These are phyloP conservation scores for Syzygium syzygioides DNA, from an alignment of 441 rosid species.

Conservation along the genomic window DNA sequence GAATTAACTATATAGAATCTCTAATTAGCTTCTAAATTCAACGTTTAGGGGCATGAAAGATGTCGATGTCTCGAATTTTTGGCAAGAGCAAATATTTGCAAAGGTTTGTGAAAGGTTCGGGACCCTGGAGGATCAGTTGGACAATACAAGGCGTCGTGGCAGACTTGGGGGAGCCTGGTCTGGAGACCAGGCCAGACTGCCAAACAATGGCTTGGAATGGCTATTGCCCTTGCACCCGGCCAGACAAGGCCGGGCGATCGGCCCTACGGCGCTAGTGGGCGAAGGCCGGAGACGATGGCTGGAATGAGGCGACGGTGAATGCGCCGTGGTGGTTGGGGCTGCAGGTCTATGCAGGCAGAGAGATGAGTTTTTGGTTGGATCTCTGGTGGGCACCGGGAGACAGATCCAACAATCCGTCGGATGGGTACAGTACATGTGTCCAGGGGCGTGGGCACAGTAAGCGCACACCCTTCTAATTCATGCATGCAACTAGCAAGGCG, in stretches of 20 bases:
- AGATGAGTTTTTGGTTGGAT: neutral
- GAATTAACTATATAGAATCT: no score
- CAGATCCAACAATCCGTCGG: no score
- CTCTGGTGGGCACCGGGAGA: neutral
- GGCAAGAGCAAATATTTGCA: neutral
- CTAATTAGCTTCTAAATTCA: no score
- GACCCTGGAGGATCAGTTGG: neutral
- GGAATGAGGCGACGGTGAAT: neutral
- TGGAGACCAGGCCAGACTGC: no score
- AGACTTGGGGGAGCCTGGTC: neutral
- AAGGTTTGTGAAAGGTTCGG: neutral
- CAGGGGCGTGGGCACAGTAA: no score
- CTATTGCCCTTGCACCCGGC: no score
- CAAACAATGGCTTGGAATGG: no score
- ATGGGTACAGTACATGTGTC: no score
- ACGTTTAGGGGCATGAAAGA: no score
- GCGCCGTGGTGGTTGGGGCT: neutral
- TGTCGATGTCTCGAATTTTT: neutral
- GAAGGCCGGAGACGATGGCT: neutral
- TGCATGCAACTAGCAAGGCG: no score
- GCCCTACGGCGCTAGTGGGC: no score
- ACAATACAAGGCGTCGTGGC: neutral
- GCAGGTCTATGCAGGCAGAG: neutral
- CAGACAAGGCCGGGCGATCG: neutral
- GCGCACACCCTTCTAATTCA: no score